Evolutionary conservation across 1,284 basidiomycete genomes (phyloP).

Genomic region (Tilletia caries): DNA sequence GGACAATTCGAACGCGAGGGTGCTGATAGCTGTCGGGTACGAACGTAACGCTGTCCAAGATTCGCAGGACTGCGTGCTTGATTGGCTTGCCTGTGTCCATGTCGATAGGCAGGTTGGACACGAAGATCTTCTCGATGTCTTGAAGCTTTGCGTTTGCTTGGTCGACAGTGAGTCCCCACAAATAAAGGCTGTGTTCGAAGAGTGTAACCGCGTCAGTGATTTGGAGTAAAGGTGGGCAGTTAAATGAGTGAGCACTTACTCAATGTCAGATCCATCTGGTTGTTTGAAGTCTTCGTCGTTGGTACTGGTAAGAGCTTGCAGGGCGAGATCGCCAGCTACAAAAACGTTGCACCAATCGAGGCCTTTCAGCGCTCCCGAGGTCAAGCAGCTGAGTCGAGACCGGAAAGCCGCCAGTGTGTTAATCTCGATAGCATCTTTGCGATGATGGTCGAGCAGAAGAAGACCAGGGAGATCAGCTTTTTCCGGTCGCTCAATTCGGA

Average conservation of each 20-base stretch:
- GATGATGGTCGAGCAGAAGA: constrained; percentile 10
- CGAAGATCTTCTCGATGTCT: constrained; percentile 11
- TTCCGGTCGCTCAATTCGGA: not conserved
- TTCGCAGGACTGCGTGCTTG: constrained; percentile 1
- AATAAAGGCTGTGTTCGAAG: not conserved
- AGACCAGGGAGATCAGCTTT: constrained; percentile 5
- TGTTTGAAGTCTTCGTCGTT: constrained; percentile 9
- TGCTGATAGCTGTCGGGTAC: constrained; percentile 16
- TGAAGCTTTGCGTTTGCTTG: constrained; percentile 15
- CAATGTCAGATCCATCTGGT: not conserved
- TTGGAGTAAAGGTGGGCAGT: too few species aligned
- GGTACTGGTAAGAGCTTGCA: constrained; percentile 1
- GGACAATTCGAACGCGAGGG: constrained; percentile 22
- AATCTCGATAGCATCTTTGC: constrained; percentile 9
- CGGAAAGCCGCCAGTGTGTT: constrained; percentile 6
- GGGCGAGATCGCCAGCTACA: constrained; percentile 9
- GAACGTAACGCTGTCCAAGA: constrained; percentile 22
- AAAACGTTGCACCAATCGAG: constrained; percentile 14
- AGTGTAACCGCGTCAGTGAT: too few species aligned
- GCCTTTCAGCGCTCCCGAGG: constrained; percentile 1
- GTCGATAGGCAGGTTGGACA: constrained; percentile 10
- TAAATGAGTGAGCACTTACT: constrained; percentile 13
- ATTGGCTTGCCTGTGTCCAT: not conserved
- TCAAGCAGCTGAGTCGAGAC: constrained; percentile 5
- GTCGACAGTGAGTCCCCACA: constrained; percentile 1